phyloP scores from a whole-genome alignment of 2,329 filamentous ascomycete genomes.

The Pleomassaria siparia region DNA sequence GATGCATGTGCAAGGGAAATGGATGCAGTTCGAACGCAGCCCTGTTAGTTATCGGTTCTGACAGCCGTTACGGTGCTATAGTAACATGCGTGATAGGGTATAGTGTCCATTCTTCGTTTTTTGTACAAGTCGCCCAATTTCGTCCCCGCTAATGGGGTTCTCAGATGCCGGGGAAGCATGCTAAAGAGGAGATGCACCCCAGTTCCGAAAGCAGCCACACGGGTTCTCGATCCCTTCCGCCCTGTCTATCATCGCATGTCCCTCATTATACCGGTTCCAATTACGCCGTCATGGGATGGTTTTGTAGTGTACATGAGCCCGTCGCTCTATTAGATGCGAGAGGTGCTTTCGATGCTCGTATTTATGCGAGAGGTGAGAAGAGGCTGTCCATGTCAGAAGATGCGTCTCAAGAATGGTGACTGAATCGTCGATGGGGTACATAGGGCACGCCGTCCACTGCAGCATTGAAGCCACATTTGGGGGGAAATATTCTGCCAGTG shows the following conservation, averaged over 20 bases:
- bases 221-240: conserved; percentile 1
- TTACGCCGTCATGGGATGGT: conserved; percentile 24
- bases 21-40: not conserved
- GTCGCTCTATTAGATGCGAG: not conserved
- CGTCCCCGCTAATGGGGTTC: conserved; percentile 9
- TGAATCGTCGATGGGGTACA: not conserved
- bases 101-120: conserved; percentile 13
- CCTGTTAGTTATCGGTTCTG: not conserved
- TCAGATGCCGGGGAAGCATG: conserved; percentile 14
- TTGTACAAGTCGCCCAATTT: conserved; percentile 20
- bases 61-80: not conserved
- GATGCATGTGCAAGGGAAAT: conserved; percentile 1
- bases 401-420: not conserved
- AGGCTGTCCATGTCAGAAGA: conserved; percentile 31
- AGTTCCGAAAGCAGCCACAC: not conserved
- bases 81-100: conserved; percentile 11
- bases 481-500: not conserved
- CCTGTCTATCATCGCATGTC: conserved; percentile 9
- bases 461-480: no score
- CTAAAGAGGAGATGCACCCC: conserved; percentile 21
- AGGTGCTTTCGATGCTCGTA: conserved; percentile 6
- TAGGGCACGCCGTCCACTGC: no score
- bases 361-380: conserved; percentile 43
- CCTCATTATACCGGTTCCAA: conserved; percentile 14
- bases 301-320: conserved; percentile 34